A percentile compares a stretch with the other conserved stretches of the same genome.
Conservation (phyloP, 768 basidiomycete species). For the Brasilioporus rufonigricans region DNA sequence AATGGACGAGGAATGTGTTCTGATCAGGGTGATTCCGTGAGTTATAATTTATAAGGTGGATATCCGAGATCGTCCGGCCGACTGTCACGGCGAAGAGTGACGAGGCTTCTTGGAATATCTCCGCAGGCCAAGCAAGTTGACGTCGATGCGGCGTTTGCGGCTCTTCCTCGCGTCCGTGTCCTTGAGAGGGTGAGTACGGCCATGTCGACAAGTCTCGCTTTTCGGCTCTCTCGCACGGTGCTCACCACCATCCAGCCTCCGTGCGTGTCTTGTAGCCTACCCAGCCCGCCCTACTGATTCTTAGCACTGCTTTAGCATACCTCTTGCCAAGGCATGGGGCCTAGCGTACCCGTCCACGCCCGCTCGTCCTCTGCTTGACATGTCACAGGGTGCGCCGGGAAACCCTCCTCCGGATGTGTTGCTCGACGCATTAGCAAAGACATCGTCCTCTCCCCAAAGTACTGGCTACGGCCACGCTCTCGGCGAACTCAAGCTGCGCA, state of each 20-base stretch:
- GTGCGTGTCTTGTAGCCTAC: slow-evolving; percentile 29
- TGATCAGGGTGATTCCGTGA: too few relatives aligned
- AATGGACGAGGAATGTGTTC: too few relatives aligned
- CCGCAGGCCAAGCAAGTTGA: too few relatives aligned
- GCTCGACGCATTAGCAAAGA: slow-evolving; percentile 45
- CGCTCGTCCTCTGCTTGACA: slow-evolving; percentile 54
- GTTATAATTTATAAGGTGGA: too few relatives aligned
- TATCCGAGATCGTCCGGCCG: too few relatives aligned
- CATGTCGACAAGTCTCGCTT: slow-evolving; percentile 18
- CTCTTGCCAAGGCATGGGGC: slow-evolving; percentile 58
- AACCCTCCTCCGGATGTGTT: slow-evolving; percentile 55
- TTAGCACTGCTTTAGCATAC: slow-evolving; percentile 40
- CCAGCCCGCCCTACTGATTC: background rate
- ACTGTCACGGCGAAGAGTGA: too few relatives aligned
- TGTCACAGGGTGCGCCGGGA: slow-evolving; percentile 77
- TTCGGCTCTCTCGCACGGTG: slow-evolving; percentile 40
- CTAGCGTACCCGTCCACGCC: slow-evolving; percentile 40
- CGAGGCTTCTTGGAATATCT: too few relatives aligned
- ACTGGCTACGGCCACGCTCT: slow-evolving; percentile 59
- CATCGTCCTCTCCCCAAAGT: slow-evolving; percentile 40
- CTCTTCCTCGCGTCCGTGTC: background rate
- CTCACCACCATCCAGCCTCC: slow-evolving; percentile 47
- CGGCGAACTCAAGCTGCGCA: slow-evolving; percentile 54
- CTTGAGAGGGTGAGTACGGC: background rate
- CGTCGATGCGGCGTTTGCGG: background rate